Conservation (phyloP, 2,329 filamentous ascomycete species). For the Cladosporium sp. region DNA sequence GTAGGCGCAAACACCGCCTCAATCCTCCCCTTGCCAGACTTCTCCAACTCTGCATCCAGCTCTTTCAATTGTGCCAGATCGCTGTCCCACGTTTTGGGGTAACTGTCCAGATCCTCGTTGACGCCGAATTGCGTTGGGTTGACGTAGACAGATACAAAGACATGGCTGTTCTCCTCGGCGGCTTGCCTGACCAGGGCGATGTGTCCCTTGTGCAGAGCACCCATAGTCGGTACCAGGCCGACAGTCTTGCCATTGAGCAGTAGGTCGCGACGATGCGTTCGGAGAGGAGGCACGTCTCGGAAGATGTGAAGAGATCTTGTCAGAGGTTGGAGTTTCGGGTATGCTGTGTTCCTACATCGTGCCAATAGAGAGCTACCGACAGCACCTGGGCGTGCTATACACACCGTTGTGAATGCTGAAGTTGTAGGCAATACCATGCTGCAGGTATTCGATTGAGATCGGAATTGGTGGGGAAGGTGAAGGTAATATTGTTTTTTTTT, state of each 20-base stretch:
- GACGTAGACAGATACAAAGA: conserved; percentile 90
- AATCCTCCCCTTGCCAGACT: conserved; percentile 47
- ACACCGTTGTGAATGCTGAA: not conserved
- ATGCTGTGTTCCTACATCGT: not conserved
- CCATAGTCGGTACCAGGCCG: conserved; percentile 94
- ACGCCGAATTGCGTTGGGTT: conserved; percentile 96
- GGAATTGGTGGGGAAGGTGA: no score
- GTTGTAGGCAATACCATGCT: not conserved
- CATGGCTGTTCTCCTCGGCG: conserved; percentile 76
- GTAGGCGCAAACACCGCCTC: conserved; percentile 83
- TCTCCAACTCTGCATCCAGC: conserved; percentile 69
- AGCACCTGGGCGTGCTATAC: not conserved
- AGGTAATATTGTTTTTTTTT: no score
- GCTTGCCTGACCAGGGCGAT: conserved; percentile 80
- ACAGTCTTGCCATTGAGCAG: conserved; percentile 66
- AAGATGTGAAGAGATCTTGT: conserved; percentile 61
- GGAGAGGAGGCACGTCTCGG: conserved; percentile 68
- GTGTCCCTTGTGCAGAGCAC: conserved; percentile 90
- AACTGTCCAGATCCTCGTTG: conserved; percentile 80
- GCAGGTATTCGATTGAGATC: no score
- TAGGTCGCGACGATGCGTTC: conserved; percentile 64
- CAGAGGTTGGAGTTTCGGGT: not conserved
- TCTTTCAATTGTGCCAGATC: conserved; percentile 65
- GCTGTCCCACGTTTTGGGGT: conserved; percentile 82
- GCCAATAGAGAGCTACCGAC: not conserved